Conservation (phyloP, 805 yeast species). For the Candida sphagnicola region DNA sequence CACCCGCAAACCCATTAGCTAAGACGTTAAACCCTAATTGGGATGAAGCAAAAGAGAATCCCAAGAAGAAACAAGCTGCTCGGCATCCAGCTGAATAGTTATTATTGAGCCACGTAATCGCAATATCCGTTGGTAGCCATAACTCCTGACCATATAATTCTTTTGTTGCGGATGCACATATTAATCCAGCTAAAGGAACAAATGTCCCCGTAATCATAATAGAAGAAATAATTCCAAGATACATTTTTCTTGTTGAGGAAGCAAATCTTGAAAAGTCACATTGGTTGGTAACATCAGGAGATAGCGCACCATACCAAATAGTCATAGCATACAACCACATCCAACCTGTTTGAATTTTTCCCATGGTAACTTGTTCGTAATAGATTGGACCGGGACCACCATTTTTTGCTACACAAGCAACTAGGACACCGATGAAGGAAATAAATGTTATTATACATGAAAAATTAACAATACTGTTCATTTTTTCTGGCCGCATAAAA, state of each 20-base stretch:
- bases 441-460: constrained; percentile 24
- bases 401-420: constrained; percentile 22
- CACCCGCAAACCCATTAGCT: constrained; percentile 53
- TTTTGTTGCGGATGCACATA: constrained; percentile 41
- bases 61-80: constrained; percentile 46
- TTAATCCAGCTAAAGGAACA: constrained; percentile 44
- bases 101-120: constrained; percentile 36
- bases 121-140: constrained; percentile 47
- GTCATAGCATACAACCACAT: constrained; percentile 36
- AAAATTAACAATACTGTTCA: constrained; percentile 23
- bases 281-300: constrained; percentile 37
- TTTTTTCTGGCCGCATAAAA: constrained; percentile 41
- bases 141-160: constrained; percentile 31
- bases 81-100: constrained; percentile 35
- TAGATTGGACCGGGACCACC: constrained; percentile 25
- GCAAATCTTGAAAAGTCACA: constrained; percentile 37
- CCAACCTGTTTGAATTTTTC: constrained; percentile 33
- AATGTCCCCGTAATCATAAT: constrained; percentile 37
- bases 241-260: constrained; percentile 22
- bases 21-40: constrained; percentile 32
- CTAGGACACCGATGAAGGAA: constrained; percentile 34
- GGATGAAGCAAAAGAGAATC: constrained; percentile 25
- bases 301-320: constrained; percentile 32
- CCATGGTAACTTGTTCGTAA: constrained; percentile 3
- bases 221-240: constrained; percentile 15